These are phyloP conservation scores for Coemansia sp. DNA, from an alignment of 192 early-diverging fungal genomes.

Conservation along the genomic window DNA sequence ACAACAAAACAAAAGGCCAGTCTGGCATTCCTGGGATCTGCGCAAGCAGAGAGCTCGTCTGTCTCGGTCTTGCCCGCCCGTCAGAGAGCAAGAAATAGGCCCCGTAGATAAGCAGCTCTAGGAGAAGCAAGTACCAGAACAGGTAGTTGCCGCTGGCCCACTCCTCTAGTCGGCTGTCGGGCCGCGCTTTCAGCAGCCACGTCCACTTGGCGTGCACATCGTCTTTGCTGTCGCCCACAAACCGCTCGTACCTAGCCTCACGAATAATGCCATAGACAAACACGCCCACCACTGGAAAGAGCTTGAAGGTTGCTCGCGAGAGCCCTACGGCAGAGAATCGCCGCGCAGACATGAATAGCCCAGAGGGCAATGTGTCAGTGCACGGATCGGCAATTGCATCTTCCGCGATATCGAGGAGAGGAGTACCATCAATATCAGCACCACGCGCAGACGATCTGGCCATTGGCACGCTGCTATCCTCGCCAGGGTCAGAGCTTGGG, in stretches of 20 bases:
- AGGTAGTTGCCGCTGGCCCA: constrained; percentile 38
- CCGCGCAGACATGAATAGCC: constrained; percentile 7
- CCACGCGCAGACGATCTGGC: constrained; percentile 4
- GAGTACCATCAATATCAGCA: constrained; percentile 30
- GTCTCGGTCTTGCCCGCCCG: constrained; percentile 14
- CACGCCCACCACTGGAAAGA: constrained; percentile 29
- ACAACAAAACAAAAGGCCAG: constrained; percentile 23
- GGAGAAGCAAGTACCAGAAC: constrained; percentile 35
- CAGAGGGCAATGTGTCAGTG: not conserved
- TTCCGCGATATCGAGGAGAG: constrained; percentile 25
- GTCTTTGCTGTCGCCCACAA: constrained; percentile 32
- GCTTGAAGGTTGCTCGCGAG: constrained; percentile 26
- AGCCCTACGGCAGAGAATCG: constrained; percentile 39
- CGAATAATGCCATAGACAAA: constrained; percentile 43
- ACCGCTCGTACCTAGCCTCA: constrained; percentile 31
- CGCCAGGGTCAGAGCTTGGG: not conserved
- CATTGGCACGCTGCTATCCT: not conserved
- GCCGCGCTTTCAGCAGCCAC: constrained; percentile 29
- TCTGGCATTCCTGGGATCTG: constrained; percentile 29
- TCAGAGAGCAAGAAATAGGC: constrained; percentile 23
- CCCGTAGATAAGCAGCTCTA: constrained; percentile 30
- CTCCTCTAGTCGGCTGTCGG: constrained; percentile 39
- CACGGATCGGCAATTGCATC: constrained; percentile 39
- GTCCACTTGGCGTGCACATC: constrained; percentile 42
- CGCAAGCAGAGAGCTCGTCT: constrained; percentile 6